Conservation (phyloP, 2,329 filamentous ascomycete genomes). For the Trichoderma atrobrunneum region DNA sequence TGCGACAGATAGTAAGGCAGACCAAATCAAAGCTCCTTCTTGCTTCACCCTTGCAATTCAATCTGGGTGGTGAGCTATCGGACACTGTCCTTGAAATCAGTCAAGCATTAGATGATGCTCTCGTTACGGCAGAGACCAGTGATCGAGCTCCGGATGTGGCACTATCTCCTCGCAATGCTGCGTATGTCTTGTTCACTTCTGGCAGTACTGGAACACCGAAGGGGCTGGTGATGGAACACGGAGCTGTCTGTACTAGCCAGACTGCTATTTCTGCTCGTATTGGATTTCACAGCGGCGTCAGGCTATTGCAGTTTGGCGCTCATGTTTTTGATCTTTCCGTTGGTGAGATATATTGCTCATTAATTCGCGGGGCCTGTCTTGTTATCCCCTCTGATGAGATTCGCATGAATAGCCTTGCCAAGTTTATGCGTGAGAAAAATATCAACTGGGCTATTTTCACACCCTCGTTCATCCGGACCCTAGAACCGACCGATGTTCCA, state of each 20-base stretch:
- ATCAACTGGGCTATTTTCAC: constrained; percentile 13
- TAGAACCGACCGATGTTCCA: background rate
- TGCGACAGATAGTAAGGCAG: background rate
- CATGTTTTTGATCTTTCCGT: constrained; percentile 14
- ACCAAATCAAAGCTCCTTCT: background rate
- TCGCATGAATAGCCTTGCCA: constrained; percentile 9
- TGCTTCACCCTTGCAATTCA: constrained; percentile 6
- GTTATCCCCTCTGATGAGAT: constrained; percentile 1
- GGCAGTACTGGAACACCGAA: constrained; percentile 23
- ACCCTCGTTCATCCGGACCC: background rate
- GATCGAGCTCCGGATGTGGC: constrained; percentile 22
- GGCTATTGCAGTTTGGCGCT: background rate
- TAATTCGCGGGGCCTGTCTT: constrained; percentile 1
- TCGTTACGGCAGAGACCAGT: background rate
- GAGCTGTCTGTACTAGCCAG: constrained; percentile 40
- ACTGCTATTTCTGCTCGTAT: background rate
- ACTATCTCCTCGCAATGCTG: background rate
- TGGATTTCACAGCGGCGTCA: background rate
- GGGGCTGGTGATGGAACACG: constrained; percentile 31
- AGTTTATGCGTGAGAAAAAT: background rate
- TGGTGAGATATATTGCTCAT: constrained; percentile 9
- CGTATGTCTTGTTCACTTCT: constrained; percentile 21
- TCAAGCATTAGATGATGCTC: background rate
- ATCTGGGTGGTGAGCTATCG: background rate
- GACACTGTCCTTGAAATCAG: background rate